A percentile compares a stretch with the other conserved stretches of the same genome.
Conservation (phyloP, 2,329 filamentous ascomycete species). For the Ambrosiella cleistominuta region DNA sequence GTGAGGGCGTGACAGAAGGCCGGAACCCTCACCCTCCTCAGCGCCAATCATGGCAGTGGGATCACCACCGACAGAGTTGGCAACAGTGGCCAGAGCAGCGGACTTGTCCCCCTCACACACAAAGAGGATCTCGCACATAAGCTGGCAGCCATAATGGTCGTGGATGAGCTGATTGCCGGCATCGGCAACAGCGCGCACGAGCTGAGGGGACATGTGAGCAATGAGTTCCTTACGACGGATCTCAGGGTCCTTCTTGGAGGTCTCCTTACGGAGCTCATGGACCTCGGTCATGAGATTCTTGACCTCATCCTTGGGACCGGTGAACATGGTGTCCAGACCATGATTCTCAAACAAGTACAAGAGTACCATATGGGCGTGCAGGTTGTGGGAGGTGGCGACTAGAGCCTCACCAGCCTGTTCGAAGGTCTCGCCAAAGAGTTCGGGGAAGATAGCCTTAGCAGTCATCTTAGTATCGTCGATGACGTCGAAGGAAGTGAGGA, state of each 20-base stretch:
- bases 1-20: constrained; percentile 28
- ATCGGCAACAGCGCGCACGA: constrained; percentile 56
- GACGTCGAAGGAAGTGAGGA: constrained; percentile 75
- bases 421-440: constrained; percentile 59
- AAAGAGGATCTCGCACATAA: constrained; percentile 68
- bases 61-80: constrained; percentile 42
- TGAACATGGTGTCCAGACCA: constrained; percentile 41
- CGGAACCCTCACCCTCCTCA: constrained; percentile 18
- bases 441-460: constrained; percentile 69
- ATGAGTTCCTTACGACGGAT: constrained; percentile 60
- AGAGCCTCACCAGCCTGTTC: constrained; percentile 46
- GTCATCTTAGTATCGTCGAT: constrained; percentile 87
- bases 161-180: constrained; percentile 51
- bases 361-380: constrained; percentile 47
- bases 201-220: constrained; percentile 51
- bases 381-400: constrained; percentile 45
- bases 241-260: constrained; percentile 82
- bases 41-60: constrained; percentile 22
- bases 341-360: constrained; percentile 65
- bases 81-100: constrained; percentile 53
- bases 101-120: constrained; percentile 58
- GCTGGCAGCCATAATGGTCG: constrained; percentile 71
- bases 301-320: constrained; percentile 49
- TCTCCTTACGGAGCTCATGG: constrained; percentile 59
- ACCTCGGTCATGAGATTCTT: constrained; percentile 44